Evolutionary conservation across 2,329 filamentous ascomycete species (phyloP).

Genomic region (Aureobasidium sp.): DNA sequence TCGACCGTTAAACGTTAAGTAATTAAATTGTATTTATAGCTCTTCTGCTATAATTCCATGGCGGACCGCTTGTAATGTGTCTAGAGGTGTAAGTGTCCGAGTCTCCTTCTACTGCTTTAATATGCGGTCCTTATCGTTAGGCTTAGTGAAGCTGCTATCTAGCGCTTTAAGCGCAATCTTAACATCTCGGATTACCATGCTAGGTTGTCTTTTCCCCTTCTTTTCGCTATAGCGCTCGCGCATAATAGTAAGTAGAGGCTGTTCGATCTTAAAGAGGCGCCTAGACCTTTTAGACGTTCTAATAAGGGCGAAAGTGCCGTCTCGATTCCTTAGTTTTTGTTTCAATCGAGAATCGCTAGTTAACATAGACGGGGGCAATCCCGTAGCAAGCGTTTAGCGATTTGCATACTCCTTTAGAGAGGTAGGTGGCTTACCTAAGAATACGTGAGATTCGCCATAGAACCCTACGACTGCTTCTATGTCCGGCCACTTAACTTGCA

Average conservation of each 20-base stretch:
- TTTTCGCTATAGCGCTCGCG: neutral
- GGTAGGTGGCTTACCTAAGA: neutral
- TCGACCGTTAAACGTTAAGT: neutral
- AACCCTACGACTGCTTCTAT: neutral
- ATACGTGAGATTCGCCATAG: neutral
- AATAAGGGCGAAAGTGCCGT: neutral
- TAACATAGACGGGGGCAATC: neutral
- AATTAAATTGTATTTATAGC: neutral
- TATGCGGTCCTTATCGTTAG: neutral
- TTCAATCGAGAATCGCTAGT: neutral
- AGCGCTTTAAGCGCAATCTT: neutral
- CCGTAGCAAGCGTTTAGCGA: neutral
- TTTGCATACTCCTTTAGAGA: neutral
- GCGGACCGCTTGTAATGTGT: neutral
- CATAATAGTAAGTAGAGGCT: neutral
- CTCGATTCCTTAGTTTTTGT: neutral
- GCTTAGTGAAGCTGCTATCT: neutral
- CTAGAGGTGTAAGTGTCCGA: neutral
- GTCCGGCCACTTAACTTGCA: neutral
- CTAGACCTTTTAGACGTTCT: neutral
- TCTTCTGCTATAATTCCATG: neutral
- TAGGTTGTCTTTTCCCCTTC: neutral
- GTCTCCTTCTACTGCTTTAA: neutral
- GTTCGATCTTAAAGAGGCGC: neutral
- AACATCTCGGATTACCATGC: neutral